A percentile compares a stretch with the other conserved stretches of the same genome.
Conservation (phyloP, 1,284 basidiomycete genomes). For the Sanghuangporus weigelae region DNA sequence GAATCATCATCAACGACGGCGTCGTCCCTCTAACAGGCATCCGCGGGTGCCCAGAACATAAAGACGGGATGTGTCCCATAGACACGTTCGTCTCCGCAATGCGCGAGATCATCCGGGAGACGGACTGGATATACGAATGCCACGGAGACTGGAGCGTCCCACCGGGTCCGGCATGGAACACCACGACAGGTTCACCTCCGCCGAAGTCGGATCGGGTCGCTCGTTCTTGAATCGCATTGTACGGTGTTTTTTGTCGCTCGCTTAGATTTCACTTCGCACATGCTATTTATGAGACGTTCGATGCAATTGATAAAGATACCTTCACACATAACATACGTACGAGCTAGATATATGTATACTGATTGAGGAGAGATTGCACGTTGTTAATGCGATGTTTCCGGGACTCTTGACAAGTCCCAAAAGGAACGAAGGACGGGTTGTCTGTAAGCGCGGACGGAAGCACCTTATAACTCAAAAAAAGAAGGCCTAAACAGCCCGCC, state of each 20-base stretch:
- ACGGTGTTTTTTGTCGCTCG: not conserved
- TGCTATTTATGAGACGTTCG: too few species aligned
- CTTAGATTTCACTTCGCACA: too few species aligned
- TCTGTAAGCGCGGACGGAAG: too few species aligned
- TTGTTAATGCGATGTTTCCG: too few species aligned
- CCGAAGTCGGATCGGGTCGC: not conserved
- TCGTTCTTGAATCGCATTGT: not conserved
- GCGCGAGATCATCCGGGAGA: slow-evolving; percentile 58
- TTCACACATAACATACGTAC: too few species aligned
- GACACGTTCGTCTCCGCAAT: slow-evolving; percentile 69
- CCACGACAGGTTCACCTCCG: slow-evolving; percentile 46
- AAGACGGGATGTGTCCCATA: slow-evolving; percentile 79
- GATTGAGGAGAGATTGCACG: too few species aligned
- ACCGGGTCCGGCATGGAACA: slow-evolving; percentile 54
- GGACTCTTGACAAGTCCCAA: too few species aligned
- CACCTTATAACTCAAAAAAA: too few species aligned
- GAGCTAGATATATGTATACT: too few species aligned
- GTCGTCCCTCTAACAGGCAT: slow-evolving; percentile 77
- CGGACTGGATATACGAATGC: slow-evolving; percentile 77
- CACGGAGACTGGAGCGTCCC: slow-evolving; percentile 60
- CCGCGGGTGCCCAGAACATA: slow-evolving; percentile 63
- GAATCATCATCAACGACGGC: slow-evolving; percentile 84
- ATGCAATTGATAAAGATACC: too few species aligned
- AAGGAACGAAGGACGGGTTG: too few species aligned
- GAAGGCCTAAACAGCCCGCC: too few species aligned